phyloP scores from a whole-genome alignment of 306 rosid species.

The Datisca glomerata region DNA sequence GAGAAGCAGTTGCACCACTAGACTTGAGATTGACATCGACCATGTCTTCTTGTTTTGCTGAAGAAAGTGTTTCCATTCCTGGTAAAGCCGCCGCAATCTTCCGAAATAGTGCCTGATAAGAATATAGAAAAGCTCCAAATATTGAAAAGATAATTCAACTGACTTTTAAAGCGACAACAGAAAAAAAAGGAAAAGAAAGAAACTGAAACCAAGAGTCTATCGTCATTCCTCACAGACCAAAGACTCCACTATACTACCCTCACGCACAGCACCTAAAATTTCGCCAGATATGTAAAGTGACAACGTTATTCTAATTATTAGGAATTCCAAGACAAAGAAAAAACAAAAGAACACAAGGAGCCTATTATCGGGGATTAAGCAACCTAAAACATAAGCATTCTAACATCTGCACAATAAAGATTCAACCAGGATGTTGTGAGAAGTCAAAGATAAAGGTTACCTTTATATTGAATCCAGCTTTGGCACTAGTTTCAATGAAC shows the following conservation, averaged over 20 bases:
- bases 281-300: no score
- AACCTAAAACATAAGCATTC: no score
- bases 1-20: conserved; percentile 25
- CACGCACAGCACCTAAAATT: no score
- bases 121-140: neutral
- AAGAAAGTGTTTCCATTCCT: conserved; percentile 83
- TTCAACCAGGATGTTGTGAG: no score
- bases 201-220: neutral
- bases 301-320: no score
- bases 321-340: no score
- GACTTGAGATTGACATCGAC: conserved; percentile 83
- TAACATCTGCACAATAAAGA: no score
- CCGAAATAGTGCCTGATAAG: conserved; percentile 59
- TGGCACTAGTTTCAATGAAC: conserved; percentile 91
- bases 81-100: conserved; percentile 93
- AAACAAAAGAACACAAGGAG: neutral
- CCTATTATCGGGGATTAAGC: no score
- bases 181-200: neutral
- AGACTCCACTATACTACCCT: no score
- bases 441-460: conserved; percentile 13
- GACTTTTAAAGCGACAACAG: no score
- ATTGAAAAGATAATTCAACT: neutral
- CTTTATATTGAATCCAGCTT: conserved; percentile 87
- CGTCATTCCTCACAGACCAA: no score
- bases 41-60: conserved; percentile 85